Percentiles rank a stretch among this genome's conserved stretches.
Evolutionary conservation across 257 asterid genomes (phyloP).

Genomic region (Coffea canephora): DNA sequence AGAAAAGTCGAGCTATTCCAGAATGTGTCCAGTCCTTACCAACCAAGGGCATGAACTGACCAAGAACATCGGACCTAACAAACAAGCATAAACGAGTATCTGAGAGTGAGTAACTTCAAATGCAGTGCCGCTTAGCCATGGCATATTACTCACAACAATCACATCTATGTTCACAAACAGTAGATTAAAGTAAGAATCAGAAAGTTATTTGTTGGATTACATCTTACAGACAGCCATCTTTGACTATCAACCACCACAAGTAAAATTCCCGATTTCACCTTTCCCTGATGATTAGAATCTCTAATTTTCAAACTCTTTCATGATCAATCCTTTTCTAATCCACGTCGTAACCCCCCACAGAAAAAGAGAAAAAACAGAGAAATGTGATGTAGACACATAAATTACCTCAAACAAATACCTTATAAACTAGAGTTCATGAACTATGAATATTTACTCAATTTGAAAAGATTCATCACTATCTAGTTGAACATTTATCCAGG

Average conservation of each 20-base stretch:
- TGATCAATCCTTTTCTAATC: neutral
- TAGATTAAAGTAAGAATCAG: neutral
- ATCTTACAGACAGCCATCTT: neutral
- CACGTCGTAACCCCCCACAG: neutral
- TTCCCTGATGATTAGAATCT: neutral
- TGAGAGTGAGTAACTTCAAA: neutral
- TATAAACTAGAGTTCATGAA: neutral
- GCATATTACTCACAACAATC: neutral
- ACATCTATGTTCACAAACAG: neutral
- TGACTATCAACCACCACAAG: neutral
- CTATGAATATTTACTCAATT: neutral
- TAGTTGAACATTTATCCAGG: neutral
- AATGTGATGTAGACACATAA: neutral
- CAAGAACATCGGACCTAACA: conserved; percentile 97
- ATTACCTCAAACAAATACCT: neutral
- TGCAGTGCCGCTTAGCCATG: neutral
- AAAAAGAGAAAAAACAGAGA: neutral
- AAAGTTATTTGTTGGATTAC: neutral
- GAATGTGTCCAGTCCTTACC: conserved; percentile 99
- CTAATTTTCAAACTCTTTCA: neutral
- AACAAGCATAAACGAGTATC: conserved; percentile 5
- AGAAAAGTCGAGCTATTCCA: conserved; percentile 96
- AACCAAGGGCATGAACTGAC: conserved; percentile 98
- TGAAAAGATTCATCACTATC: neutral
- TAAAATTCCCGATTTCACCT: neutral